Percentiles rank a stretch among this genome's conserved stretches.
These are phyloP conservation scores for Paraurostyla sp. DNA, from an alignment of 73 alveolate species.

Conservation along the genomic window DNA sequence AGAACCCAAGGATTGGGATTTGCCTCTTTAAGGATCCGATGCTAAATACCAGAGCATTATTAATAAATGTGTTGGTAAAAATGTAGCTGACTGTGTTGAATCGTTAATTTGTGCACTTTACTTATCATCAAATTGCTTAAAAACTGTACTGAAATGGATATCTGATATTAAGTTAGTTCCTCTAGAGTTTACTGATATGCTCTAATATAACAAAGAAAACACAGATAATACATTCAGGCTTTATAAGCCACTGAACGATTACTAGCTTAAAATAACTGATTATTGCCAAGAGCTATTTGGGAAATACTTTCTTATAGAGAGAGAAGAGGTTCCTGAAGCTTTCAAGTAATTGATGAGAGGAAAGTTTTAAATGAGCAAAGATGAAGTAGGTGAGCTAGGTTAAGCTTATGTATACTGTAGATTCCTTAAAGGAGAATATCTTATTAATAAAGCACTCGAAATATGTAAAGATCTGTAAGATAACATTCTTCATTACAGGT, in stretches of 20 bases:
- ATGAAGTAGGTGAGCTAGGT: slow-evolving; percentile 13
- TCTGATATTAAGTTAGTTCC: slow-evolving; percentile 71
- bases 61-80: slow-evolving; percentile 66
- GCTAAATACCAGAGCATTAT: not conserved
- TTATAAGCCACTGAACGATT: not conserved
- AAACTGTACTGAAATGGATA: slow-evolving; percentile 53
- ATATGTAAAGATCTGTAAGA: not conserved
- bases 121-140: slow-evolving; percentile 43
- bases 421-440: slow-evolving; percentile 45
- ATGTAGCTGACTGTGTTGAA: slow-evolving; percentile 70
- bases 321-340: not conserved
- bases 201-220: not conserved
- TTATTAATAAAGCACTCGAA: not conserved
- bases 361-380: not conserved
- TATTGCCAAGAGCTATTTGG: not conserved
- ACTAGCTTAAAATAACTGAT: not conserved
- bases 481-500: slow-evolving; percentile 42
- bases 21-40: not conserved
- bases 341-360: not conserved
- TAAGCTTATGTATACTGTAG: not conserved
- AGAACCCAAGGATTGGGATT: slow-evolving; percentile 41
- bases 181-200: slow-evolving; percentile 32
- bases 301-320: not conserved
- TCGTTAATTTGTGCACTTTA: slow-evolving; percentile 62
- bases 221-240: slow-evolving; percentile 8